Evolutionary conservation across 2,329 filamentous ascomycete species (phyloP), one percentile per base, ranked within the genome.

Genomic region (Fusarium sp.): DNA sequence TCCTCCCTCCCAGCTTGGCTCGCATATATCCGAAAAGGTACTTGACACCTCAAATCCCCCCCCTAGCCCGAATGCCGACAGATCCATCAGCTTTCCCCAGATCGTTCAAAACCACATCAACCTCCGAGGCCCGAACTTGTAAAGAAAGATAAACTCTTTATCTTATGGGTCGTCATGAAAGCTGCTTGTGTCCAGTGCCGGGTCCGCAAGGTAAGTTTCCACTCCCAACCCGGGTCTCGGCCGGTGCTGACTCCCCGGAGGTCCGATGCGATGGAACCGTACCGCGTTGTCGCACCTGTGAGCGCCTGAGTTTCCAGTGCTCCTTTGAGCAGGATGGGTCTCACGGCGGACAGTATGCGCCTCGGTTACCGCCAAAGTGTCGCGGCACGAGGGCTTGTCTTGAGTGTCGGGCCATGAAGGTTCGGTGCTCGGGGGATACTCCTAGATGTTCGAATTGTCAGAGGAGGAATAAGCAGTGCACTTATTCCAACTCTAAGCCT

Each of bases 171-270:
- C 53, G 42, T 55, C 29, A 78, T 78, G 77, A 78, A 77, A 55
- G 77, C 76, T 20, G 77, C 77, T 20, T 78, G 77, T 55, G 77
- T 78, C 53, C 77, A 78, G 24, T 78, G 77, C 67, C 75, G 77
- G 56, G 77, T 78, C 46, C 77, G 77, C 62, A 78, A 78, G 76
- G 77, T 78, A 73, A 46, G 60, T 42, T 29, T 60, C 16, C 40
- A 20, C 31, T 12, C 22, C 14, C 31, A 33, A 33, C 44, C 38
- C 76, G 74, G 76, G 53, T 68, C 62, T 78, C 75, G 74, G 73
- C 67, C 71, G 53, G 67, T 69, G 66, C 73, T 78, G 60, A 78
- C 75, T 70, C 73, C 60, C 71, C 69, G 72, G 58, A 78, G 77
- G 77, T 78, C 72, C 77, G 77, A 75, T 78, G 77, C 59, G 77